A percentile compares a stretch with the other conserved stretches of the same genome.
phyloP scores from a whole-genome alignment of 306 rosid genomes.

The Cucumis hystrix region DNA sequence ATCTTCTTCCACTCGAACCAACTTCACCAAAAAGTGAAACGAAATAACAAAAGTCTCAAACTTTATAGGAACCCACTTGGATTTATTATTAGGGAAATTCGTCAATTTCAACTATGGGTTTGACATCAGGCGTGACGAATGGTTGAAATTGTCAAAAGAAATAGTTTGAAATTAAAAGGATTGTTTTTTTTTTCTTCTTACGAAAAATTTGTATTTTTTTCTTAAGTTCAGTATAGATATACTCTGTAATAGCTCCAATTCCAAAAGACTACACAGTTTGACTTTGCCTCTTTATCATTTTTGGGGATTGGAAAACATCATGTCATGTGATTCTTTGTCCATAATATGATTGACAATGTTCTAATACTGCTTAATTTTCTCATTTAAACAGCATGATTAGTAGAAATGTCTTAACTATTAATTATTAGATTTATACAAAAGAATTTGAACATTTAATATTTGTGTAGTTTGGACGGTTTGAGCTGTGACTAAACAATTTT shows the following conservation, averaged over 20 bases:
- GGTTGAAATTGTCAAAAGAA: not conserved
- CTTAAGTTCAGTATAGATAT: no score
- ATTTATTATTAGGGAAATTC: not conserved
- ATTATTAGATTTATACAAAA: not conserved
- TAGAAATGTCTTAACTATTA: not conserved
- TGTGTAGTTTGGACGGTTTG: not conserved
- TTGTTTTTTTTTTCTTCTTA: not conserved
- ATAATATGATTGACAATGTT: not conserved
- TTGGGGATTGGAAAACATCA: not conserved
- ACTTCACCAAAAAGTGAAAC: not conserved
- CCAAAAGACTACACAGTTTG: not conserved
- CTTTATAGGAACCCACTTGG: not conserved
- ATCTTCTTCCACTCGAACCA: not conserved
- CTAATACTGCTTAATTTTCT: not conserved
- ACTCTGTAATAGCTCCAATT: not conserved
- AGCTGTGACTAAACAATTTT: not conserved
- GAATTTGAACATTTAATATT: not conserved
- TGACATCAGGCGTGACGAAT: slow-evolving; percentile 8
- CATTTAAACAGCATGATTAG: not conserved
- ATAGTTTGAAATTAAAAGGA: not conserved
- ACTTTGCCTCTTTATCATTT: not conserved
- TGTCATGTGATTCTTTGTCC: not conserved
- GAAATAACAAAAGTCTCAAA: not conserved
- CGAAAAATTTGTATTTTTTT: no score
- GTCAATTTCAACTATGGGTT: not conserved